A percentile compares a stretch with the other conserved stretches of the same genome.
phyloP scores from a whole-genome alignment of 2,329 filamentous ascomycete species.

The Hymenoscyphus infarciens region DNA sequence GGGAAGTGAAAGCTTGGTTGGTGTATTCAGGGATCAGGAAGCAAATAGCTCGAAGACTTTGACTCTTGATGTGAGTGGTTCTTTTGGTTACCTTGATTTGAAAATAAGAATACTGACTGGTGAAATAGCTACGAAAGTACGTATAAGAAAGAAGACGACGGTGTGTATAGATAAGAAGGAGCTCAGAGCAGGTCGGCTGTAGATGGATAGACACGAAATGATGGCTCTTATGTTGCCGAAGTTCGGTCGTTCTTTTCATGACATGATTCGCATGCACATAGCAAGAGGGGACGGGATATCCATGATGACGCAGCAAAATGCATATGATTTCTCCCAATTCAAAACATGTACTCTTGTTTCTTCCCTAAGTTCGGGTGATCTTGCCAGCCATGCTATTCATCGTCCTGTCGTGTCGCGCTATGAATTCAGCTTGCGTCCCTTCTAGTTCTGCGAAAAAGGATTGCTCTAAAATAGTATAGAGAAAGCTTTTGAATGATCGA shows the following conservation, averaged over 20 bases:
- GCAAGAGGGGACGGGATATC: background rate
- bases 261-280: background rate
- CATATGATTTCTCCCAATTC: background rate
- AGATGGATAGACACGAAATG: background rate
- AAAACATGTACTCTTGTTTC: too few relatives aligned
- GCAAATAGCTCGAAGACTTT: constrained; percentile 89
- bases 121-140: constrained; percentile 9
- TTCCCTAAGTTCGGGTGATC: too few relatives aligned
- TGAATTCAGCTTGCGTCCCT: too few relatives aligned
- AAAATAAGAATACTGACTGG: background rate
- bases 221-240: background rate
- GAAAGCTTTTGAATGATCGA: too few relatives aligned
- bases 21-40: constrained; percentile 91
- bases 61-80: constrained; percentile 83
- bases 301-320: background rate
- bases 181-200: background rate
- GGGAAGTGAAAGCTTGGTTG: constrained; percentile 91
- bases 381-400: too few relatives aligned
- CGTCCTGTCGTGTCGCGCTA: too few relatives aligned
- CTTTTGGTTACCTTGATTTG: background rate
- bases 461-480: too few relatives aligned
- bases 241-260: background rate
- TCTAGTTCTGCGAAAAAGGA: too few relatives aligned
- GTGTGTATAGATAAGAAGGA: background rate
- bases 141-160: background rate